Evolutionary conservation across 768 basidiomycete species (phyloP), one percentile per base, ranked within the genome.

Genomic region (Harrya chromipes): DNA sequence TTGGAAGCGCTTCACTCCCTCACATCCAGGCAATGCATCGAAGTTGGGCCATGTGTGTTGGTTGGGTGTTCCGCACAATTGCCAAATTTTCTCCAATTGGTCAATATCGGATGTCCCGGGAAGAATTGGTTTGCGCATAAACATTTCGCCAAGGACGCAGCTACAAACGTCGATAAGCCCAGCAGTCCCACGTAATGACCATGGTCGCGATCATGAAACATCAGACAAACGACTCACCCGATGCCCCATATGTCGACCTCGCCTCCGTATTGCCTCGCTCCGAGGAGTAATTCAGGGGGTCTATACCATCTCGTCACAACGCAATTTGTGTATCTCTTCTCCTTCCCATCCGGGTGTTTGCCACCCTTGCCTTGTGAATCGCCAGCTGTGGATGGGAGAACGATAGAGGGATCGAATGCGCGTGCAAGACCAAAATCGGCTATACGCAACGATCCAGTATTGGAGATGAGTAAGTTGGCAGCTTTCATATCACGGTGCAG

Each of bases 401-500:
- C 72, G 33, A 74, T 63, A 36, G 70, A 74, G 6, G 77, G 72
- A 55, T 89, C 87, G 48, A 75, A 90, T 35, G 89, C 79, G 20
- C 97, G 82, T 0, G 97, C 97, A 10, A 99, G 81, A 68, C 97
- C 97, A 57, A 99, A 97, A 68, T 99, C 97, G 4, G 94, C 97
- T 51, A 99, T 87, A 59, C 85, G 84, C 14, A 98, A 75, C 19
- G 78, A 75, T 4, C 97, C 97, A 5, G 76, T 71, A 63, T 94
- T 94, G 47, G 85, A 87, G 44, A 99, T 95, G 40, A 99, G 84
- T 43, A 98, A 72, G 65, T 99, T 99, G 29, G 97, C 97, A 4
- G 97, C 90, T 65, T 99, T 99, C 89, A 99, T 94, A 61, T 99
- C 97, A 39, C 97, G 92, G 67, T 99, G 97, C 4, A 99, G 77